Evolutionary conservation across 208 protist species (phyloP).

Genomic region (Strigomonas culicis): DNA sequence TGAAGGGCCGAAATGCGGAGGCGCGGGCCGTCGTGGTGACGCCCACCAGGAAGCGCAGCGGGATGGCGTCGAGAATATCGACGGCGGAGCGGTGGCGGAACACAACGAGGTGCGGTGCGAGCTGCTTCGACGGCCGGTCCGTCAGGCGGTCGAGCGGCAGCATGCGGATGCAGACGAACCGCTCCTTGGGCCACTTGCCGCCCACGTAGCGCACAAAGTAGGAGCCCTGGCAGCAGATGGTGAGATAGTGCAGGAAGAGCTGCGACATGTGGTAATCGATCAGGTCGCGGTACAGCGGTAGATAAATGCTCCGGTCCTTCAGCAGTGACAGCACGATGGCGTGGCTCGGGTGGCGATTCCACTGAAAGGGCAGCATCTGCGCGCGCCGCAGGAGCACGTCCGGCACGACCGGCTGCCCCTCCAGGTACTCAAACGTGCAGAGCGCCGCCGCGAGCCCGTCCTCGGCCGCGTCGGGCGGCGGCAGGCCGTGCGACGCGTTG

Average conservation of each 20-base stretch:
- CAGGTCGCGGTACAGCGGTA: constrained; percentile 46
- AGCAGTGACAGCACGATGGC: constrained; percentile 55
- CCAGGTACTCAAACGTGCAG: constrained; percentile 12
- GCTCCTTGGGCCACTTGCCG: constrained; percentile 57
- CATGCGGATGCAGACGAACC: constrained; percentile 74
- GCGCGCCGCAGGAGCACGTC: constrained; percentile 28
- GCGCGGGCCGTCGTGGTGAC: constrained; percentile 41
- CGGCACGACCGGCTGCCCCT: constrained; percentile 62
- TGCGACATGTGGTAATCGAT: constrained; percentile 87
- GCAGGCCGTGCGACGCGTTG: background rate
- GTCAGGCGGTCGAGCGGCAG: constrained; percentile 32
- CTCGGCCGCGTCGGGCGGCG: background rate
- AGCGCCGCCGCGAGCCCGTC: constrained; percentile 8
- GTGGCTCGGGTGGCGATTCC: constrained; percentile 60
- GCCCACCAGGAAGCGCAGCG: constrained; percentile 61
- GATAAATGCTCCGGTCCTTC: constrained; percentile 54
- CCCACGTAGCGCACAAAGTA: constrained; percentile 73
- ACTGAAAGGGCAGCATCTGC: constrained; percentile 27
- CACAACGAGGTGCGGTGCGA: constrained; percentile 46
- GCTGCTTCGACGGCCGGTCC: constrained; percentile 18
- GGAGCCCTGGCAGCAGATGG: constrained; percentile 48
- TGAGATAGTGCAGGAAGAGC: constrained; percentile 67
- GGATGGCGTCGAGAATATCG: constrained; percentile 45
- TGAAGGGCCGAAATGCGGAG: constrained; percentile 48
- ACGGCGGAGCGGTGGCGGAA: constrained; percentile 53